These are phyloP conservation scores for Barnettozyma sp. DNA, from an alignment of 805 yeast genomes.

Conservation along the genomic window DNA sequence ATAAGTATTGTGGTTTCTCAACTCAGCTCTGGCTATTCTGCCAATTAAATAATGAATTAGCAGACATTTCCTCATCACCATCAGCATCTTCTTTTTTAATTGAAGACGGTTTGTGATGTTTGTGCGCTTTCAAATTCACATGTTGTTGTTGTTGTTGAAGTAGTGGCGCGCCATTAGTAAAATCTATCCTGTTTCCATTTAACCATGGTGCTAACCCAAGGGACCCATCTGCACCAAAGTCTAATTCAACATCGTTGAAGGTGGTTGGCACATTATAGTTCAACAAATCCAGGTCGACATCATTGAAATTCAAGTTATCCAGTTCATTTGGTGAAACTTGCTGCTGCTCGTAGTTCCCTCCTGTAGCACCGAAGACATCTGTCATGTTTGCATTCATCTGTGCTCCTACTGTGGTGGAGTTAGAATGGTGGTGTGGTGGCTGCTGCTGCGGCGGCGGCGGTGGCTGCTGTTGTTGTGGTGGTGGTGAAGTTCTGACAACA, in stretches of 20 bases:
- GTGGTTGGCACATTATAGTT: conserved; percentile 9
- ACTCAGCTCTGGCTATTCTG: conserved; percentile 15
- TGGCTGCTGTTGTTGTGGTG: conserved; percentile 1
- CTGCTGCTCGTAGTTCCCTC: too few species aligned
- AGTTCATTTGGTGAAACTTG: too few species aligned
- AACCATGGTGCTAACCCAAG: conserved; percentile 66
- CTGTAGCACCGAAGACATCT: too few species aligned
- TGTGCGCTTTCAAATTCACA: too few species aligned
- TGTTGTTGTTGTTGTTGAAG: not conserved
- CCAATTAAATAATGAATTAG: conserved; percentile 22
- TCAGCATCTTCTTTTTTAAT: not conserved
- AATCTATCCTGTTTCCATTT: conserved; percentile 26
- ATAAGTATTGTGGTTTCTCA: conserved; percentile 1
- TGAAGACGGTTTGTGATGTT: not conserved
- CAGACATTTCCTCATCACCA: conserved; percentile 2
- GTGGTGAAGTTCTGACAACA: conserved; percentile 7
- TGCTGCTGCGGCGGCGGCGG: conserved; percentile 5
- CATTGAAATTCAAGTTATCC: conserved; percentile 5
- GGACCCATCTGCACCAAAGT: conserved; percentile 79
- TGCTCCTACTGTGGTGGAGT: not conserved
- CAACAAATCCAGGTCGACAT: conserved; percentile 10
- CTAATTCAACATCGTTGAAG: conserved; percentile 31
- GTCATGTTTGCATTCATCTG: too few species aligned
- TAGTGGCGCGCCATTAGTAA: not conserved
- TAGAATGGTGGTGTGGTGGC: conserved; percentile 2